Base-by-base conservation (phyloP, 1,284 basidiomycete genomes). In the Pholiota adiposa region DNA sequence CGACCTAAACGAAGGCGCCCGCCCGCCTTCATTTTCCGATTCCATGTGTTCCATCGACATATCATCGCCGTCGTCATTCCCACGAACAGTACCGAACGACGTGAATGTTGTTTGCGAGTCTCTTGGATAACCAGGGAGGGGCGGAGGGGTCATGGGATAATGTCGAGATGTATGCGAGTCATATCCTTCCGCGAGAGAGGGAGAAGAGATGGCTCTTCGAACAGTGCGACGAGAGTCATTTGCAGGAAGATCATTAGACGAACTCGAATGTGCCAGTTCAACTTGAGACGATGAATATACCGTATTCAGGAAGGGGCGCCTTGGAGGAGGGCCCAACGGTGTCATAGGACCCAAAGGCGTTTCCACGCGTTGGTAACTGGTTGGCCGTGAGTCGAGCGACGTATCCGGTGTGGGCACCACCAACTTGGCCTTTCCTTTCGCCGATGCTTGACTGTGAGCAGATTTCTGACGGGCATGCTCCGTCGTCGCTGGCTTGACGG, bases 291-390 rank as follows among this genome's bases (percentile, higher is more conserved):
- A 72, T 2, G 87, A 86, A 65, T 81, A 81, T 18, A 80, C 65
- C 7, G 80, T 73, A 53, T 81, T 83, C 51, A 78, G 67, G 51
- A 83, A 67, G 51, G 77, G 74, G 66, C 77, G 80, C 44, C 87
- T 80, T 5, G 87, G 87, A 5, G 89, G 83, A 18, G 89, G 88
- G 0, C 83, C 77, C 29, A 90, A 77, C 18, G 88, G 85, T 3
- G 77, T 83, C 59, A 85, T 73, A 14, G 79, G 82, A 16, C 76
- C 79, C 21, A 78, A 71, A 36, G 86, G 86, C 1, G 86, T 86
- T 56, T 84, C 82, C 8, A 81, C 83, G 21, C 80, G 85, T 65
- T 75, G 72, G 69, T 69, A 74, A 65, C 69, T 80, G 60, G 75
- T 72, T 21, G 69, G 67, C 23, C 75, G 70, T 25, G 73, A 71